phyloP scores from a whole-genome alignment of 2,329 filamentous ascomycete genomes.

The Colletotrichum sp. region DNA sequence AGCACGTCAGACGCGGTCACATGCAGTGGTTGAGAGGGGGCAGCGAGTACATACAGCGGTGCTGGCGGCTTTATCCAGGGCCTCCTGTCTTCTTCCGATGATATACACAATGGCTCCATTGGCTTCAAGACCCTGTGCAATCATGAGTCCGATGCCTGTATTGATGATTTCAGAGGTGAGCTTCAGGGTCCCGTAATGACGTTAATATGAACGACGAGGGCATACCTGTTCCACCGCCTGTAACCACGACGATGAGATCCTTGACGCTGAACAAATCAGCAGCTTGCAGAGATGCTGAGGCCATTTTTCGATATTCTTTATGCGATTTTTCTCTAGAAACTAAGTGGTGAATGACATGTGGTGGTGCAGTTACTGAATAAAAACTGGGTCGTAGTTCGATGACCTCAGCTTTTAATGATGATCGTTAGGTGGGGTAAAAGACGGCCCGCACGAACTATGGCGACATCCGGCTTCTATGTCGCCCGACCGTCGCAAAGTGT shows the following conservation, averaged over 20 bases:
- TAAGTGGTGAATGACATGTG: not conserved
- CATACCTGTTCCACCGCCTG: slow-evolving; percentile 47
- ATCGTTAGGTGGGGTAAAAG: not conserved
- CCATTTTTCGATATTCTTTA: slow-evolving; percentile 20
- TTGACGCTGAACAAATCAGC: slow-evolving; percentile 50
- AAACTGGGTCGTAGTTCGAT: not conserved
- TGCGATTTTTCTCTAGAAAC: not conserved
- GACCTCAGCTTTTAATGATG: not conserved
- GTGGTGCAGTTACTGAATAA: slow-evolving; percentile 23
- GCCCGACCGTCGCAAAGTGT: not conserved
- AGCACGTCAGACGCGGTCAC: not conserved
- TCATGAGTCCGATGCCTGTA: slow-evolving; percentile 55
- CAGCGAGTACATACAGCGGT: slow-evolving; percentile 26
- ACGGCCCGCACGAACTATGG: slow-evolving; percentile 4
- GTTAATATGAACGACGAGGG: not conserved
- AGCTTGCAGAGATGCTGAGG: slow-evolving; percentile 2
- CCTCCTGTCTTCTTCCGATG: slow-evolving; percentile 51
- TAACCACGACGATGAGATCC: slow-evolving; percentile 60
- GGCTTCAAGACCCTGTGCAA: slow-evolving; percentile 51
- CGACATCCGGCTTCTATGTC: slow-evolving; percentile 2
- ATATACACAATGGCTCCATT: slow-evolving; percentile 61
- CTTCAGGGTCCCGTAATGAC: not conserved
- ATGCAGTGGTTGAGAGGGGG: not conserved
- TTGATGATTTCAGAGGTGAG: not conserved
- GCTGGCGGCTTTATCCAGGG: slow-evolving; percentile 44